Base-by-base conservation (phyloP, 2,329 filamentous ascomycete genomes). In the Nannizziopsis barbatae region DNA sequence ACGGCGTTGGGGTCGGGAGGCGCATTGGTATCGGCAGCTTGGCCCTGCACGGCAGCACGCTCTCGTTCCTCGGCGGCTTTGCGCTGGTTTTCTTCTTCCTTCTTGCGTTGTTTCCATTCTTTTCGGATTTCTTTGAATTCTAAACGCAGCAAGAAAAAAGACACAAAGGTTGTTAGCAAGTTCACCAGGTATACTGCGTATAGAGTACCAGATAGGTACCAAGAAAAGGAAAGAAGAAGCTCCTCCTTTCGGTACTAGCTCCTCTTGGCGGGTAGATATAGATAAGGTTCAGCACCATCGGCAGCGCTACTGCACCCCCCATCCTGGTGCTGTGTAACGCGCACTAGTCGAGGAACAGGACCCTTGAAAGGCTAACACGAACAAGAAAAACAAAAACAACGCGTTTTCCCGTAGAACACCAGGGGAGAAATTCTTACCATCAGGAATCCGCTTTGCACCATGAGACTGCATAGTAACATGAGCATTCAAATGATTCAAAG, bases 61-160 rank as follows among this genome's bases (percentile, higher is more conserved):
- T 81, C 76, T 55, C 83, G 77, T 62, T 95, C 89, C 55, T 96
- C 90, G 8, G 89, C 86, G 10, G 84, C 84, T 73, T 95, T 95
- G 62, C 89, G 85, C 58, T 80, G 76, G 45, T 83, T 83, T 56
- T 96, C 90, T 60, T 96, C 90, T 66, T 96, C 92, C 86, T 98
- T 98, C 79, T 96, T 96, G 62, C 92, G 87, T 35, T 86, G 86
- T 73, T 96, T 98, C 92, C 92, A 98, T 63, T 96, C 90, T 65
- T 96, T 96, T 55, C 92, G 85, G 52, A 96, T 95, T 63, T 98
- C 92, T 66, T 98, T 98, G 72, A 98, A 96, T 68, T 96, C 92
- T 96, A 62, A 56, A 50, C 3, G 22, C 7, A 27, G 22, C 22
- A 27, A 27, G 22, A 52, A 50, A 53, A 48, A 49, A 52, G 55